Evolutionary conservation across 2,329 filamentous ascomycete genomes (phyloP).

Genomic region (Aspergillus tubingensis): DNA sequence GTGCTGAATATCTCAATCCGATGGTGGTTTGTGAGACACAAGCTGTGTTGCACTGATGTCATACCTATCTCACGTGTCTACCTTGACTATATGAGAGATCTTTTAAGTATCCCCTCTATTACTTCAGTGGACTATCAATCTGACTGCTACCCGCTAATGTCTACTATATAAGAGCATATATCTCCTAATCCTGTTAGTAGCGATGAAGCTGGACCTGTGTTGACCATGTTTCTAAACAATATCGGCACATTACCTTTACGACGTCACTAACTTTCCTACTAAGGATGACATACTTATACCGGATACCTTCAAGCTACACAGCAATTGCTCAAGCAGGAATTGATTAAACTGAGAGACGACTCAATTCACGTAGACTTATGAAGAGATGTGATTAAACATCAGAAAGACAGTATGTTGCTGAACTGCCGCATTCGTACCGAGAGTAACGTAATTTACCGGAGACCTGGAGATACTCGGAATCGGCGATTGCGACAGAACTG

Average conservation of each 20-base stretch:
- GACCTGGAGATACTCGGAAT: background rate
- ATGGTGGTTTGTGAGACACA: background rate
- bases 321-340: background rate
- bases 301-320: background rate
- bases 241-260: background rate
- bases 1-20: no score
- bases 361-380: background rate
- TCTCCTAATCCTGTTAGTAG: background rate
- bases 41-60: slow-evolving; percentile 1
- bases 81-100: background rate
- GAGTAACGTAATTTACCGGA: slow-evolving; percentile 6
- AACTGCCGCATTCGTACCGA: background rate
- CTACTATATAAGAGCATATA: no score
- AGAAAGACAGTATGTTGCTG: background rate
- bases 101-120: no score
- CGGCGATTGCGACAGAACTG: slow-evolving; percentile 31
- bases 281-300: background rate
- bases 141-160: background rate
- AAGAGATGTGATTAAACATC: background rate
- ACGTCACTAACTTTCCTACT: background rate
- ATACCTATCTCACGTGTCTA: slow-evolving; percentile 1
- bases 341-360: background rate
- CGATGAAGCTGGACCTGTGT: background rate
- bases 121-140: background rate
- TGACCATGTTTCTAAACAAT: background rate